phyloP scores from a whole-genome alignment of 306 rosid species.

The Cicer cuneatum region DNA sequence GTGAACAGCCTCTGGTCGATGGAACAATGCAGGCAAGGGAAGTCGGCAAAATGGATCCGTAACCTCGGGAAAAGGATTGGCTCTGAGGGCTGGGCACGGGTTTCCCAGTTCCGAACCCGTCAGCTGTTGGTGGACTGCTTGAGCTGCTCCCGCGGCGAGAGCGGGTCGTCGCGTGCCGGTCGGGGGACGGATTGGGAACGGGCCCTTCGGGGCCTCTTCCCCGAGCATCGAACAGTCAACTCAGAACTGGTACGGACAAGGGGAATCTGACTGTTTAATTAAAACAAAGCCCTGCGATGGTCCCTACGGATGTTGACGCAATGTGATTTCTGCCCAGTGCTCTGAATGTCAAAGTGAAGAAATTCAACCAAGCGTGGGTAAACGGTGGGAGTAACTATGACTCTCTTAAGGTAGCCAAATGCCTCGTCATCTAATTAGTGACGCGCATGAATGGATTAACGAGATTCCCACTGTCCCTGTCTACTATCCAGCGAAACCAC shows the following conservation, averaged over 20 bases:
- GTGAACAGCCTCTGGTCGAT: too few relatives aligned
- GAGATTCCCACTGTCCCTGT: conserved; percentile 48
- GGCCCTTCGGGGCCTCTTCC: background rate
- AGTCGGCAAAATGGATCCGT: too few relatives aligned
- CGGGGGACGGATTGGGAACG: too few relatives aligned
- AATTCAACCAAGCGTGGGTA: conserved; percentile 49
- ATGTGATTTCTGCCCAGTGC: conserved; percentile 36
- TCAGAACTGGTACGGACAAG: conserved; percentile 8
- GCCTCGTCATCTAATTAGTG: conserved; percentile 74
- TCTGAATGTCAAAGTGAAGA: conserved; percentile 48
- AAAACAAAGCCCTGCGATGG: conserved; percentile 31
- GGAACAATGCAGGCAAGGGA: too few relatives aligned
- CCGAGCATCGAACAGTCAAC: background rate
- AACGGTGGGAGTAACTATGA: conserved; percentile 53
- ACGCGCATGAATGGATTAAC: conserved; percentile 70
- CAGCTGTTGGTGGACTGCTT: too few relatives aligned
- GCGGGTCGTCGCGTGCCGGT: too few relatives aligned
- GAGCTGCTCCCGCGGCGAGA: too few relatives aligned
- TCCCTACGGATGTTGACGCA: conserved; percentile 30
- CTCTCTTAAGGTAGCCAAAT: conserved; percentile 72
- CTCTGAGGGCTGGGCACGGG: too few relatives aligned
- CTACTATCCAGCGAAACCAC: background rate
- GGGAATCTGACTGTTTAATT: conserved; percentile 30
- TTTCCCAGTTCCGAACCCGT: too few relatives aligned
- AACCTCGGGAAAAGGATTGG: too few relatives aligned